Evolutionary conservation across 2,329 filamentous ascomycete genomes (phyloP).

Genomic region (Xylariaceae sp.): DNA sequence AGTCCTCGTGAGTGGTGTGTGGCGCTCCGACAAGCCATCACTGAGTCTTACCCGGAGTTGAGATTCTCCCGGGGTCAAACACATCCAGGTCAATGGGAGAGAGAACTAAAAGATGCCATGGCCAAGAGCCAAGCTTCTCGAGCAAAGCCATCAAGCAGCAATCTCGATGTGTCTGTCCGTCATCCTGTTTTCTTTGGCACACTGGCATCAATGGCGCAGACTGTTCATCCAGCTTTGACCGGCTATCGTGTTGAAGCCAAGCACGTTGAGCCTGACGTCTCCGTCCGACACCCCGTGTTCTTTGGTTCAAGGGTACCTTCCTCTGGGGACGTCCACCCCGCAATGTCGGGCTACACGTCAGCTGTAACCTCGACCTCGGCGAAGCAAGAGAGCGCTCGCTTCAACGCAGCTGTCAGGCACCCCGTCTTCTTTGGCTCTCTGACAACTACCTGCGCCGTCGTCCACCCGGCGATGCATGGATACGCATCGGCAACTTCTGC

Average conservation of each 20-base stretch:
- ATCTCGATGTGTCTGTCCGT: conserved; percentile 8
- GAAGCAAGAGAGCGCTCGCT: background rate
- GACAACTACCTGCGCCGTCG: conserved; percentile 2
- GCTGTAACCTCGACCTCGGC: conserved; percentile 2
- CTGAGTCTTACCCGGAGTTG: conserved; percentile 25
- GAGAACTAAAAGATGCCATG: conserved; percentile 21
- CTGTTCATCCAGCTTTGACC: conserved; percentile 8
- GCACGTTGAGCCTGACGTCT: conserved; percentile 1
- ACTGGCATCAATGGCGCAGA: conserved; percentile 3
- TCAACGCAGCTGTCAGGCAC: background rate
- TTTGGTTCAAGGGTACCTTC: conserved; percentile 16
- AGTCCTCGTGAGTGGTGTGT: conserved; percentile 30
- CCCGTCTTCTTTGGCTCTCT: conserved; percentile 6
- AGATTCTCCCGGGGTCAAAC: conserved; percentile 17
- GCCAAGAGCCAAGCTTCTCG: conserved; percentile 5
- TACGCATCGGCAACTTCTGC: conserved; percentile 2
- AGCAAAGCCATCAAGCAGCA: conserved; percentile 13
- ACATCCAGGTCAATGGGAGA: conserved; percentile 17
- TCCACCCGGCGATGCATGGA: conserved; percentile 9
- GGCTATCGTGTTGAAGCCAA: conserved; percentile 4
- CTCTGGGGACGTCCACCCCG: conserved; percentile 6
- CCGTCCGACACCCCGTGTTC: conserved; percentile 14
- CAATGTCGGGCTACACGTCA: conserved; percentile 6
- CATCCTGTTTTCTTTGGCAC: conserved; percentile 18
- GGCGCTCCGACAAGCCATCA: conserved; percentile 34